Percentiles rank a stretch among this genome's conserved stretches.
Evolutionary conservation across 352 stramenopile species (phyloP).

Genomic region (Pythium sp.): DNA sequence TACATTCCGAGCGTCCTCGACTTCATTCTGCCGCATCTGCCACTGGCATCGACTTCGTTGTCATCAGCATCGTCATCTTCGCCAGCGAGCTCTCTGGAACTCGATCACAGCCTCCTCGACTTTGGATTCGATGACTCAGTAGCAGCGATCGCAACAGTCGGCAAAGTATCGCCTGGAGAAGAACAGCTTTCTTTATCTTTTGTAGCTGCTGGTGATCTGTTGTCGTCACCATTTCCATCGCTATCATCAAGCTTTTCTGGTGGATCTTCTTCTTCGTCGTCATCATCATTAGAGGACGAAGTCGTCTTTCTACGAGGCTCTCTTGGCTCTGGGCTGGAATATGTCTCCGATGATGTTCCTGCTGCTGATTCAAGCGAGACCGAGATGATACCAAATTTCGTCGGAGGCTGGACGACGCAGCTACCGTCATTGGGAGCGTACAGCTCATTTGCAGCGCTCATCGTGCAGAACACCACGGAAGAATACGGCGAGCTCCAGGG

Average conservation of each 20-base stretch:
- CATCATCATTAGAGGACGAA: not conserved
- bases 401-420: constrained; percentile 2
- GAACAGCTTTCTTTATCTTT: not conserved
- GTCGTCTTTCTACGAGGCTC: not conserved
- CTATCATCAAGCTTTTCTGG: not conserved
- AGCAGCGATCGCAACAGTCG: not conserved
- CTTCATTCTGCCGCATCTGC: not conserved
- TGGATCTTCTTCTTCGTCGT: not conserved
- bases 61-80: not conserved
- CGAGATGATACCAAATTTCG: not conserved
- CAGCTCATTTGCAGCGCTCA: constrained; percentile 9
- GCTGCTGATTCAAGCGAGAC: not conserved
- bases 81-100: not conserved
- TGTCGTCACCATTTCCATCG: not conserved
- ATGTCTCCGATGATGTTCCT: not conserved
- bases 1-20: constrained; percentile 8
- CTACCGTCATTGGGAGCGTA: constrained; percentile 11
- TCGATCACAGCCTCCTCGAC: not conserved
- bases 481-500: constrained; percentile 8
- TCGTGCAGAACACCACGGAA: constrained; percentile 11
- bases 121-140: not conserved
- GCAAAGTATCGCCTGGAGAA: not conserved
- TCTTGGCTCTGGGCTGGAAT: not conserved
- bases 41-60: not conserved
- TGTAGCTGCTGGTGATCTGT: not conserved